A percentile compares a stretch with the other conserved stretches of the same genome.
phyloP scores from a whole-genome alignment of 345 rosid genomes.

The Hibiscus syriacus region DNA sequence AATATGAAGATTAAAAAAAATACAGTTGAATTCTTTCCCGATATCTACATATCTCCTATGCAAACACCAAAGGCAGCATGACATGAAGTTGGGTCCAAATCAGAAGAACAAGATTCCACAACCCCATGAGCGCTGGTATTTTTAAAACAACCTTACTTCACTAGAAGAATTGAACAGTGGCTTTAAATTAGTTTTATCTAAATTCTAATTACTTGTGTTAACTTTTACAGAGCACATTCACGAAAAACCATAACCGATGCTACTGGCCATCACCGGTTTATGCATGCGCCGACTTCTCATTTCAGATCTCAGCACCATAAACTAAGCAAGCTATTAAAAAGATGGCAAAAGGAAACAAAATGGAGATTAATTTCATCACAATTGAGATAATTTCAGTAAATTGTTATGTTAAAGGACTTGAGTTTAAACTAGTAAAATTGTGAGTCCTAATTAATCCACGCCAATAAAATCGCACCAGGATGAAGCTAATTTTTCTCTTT shows the following conservation, averaged over 20 bases:
- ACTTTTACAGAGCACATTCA: not conserved
- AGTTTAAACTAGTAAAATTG: not conserved
- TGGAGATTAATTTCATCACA: not conserved
- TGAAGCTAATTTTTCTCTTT: not conserved
- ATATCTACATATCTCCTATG: not conserved
- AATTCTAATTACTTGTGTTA: not conserved
- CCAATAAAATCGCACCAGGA: not conserved
- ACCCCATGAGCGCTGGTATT: not conserved
- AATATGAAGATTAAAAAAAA: not conserved
- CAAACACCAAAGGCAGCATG: not conserved
- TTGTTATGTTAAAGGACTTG: not conserved
- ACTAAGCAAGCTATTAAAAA: not conserved
- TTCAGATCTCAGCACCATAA: not conserved
- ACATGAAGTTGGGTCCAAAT: not conserved
- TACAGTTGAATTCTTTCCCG: not conserved
- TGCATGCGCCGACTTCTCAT: not conserved
- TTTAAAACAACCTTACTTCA: not conserved
- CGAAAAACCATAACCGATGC: not conserved
- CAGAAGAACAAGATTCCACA: constrained; percentile 2
- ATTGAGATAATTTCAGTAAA: not conserved
- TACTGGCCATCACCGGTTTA: not conserved
- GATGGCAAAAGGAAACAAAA: not conserved
- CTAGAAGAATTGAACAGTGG: not conserved
- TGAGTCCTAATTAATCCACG: not conserved
- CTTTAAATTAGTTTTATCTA: not conserved